A percentile compares a stretch with the other conserved stretches of the same genome.
Evolutionary conservation across 805 yeast species (phyloP).

Genomic region (Kodamaea laetipori): DNA sequence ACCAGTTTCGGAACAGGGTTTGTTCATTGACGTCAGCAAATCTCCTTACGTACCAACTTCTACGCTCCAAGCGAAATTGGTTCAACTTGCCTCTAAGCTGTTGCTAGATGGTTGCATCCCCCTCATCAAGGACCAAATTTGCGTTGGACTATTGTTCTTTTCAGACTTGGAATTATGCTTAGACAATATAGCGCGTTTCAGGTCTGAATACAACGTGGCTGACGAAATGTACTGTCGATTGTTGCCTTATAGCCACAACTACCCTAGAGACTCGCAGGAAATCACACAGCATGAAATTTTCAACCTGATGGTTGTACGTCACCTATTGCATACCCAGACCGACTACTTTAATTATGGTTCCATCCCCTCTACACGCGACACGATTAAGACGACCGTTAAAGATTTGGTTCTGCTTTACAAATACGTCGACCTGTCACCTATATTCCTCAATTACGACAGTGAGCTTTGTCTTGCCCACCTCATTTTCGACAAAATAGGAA

Average conservation of each 20-base stretch:
- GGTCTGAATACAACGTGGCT: slow-evolving; percentile 23
- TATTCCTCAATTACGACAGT: slow-evolving; percentile 48
- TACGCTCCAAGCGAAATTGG: slow-evolving; percentile 36
- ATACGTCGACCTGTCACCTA: slow-evolving; percentile 49
- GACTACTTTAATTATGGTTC: slow-evolving; percentile 33
- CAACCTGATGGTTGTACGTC: slow-evolving; percentile 7
- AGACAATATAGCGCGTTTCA: slow-evolving; percentile 42
- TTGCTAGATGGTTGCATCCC: slow-evolving; percentile 57
- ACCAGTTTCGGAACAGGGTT: slow-evolving; percentile 6
- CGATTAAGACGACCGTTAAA: slow-evolving; percentile 15
- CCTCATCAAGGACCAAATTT: slow-evolving; percentile 35
- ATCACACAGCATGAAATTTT: slow-evolving; percentile 4
- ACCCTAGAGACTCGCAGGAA: slow-evolving; percentile 5
- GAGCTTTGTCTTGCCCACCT: slow-evolving; percentile 53
- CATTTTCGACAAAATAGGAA: slow-evolving; percentile 55
- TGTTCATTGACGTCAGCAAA: slow-evolving; percentile 38
- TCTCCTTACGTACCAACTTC: slow-evolving; percentile 36
- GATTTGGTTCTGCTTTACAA: slow-evolving; percentile 41
- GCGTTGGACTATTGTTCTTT: slow-evolving; percentile 50
- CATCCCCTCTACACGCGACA: slow-evolving; percentile 10
- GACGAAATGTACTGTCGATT: slow-evolving; percentile 36
- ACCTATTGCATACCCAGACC: slow-evolving; percentile 6
- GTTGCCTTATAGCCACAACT: background rate
- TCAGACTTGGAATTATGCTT: slow-evolving; percentile 55
- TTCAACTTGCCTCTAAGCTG: slow-evolving; percentile 40